phyloP scores from a whole-genome alignment of 768 basidiomycete species.

The Amanita thiersii region DNA sequence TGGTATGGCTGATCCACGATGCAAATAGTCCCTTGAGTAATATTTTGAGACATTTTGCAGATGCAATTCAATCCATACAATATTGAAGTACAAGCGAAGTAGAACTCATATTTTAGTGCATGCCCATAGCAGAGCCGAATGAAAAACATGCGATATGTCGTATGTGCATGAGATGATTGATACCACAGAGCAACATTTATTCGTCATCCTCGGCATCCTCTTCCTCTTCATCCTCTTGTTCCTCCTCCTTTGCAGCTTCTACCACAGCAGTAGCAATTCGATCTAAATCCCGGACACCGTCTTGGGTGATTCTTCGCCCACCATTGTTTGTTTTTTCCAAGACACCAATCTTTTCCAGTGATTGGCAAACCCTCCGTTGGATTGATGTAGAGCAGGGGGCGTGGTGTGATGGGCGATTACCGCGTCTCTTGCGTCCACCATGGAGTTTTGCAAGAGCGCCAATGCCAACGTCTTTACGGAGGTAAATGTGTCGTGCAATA shows the following conservation, averaged over 20 bases:
- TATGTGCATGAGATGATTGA: constrained; percentile 15
- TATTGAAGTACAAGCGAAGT: no score
- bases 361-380: constrained; percentile 93
- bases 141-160: constrained; percentile 32
- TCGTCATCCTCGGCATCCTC: constrained; percentile 55
- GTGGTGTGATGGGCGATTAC: constrained; percentile 96
- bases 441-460: constrained; percentile 94
- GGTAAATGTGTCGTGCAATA: constrained; percentile 98
- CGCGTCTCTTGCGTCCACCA: constrained; percentile 92
- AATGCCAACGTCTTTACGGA: constrained; percentile 94
- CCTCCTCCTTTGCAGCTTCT: constrained; percentile 67
- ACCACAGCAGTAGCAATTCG: constrained; percentile 89
- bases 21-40: not conserved
- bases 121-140: constrained; percentile 29
- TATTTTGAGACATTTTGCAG: not conserved
- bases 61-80: no score
- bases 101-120: constrained; percentile 27
- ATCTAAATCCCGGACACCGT: constrained; percentile 93
- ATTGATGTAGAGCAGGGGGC: constrained; percentile 78
- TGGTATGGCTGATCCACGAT: no score
- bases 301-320: constrained; percentile 93
- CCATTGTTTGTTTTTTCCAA: constrained; percentile 91
- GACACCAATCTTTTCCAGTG: constrained; percentile 97
- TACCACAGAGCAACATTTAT: constrained; percentile 21
- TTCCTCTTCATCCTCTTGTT: constrained; percentile 68